Percentiles rank a stretch among this genome's conserved stretches.
Evolutionary conservation across 1,284 basidiomycete species (phyloP).

Genomic region (Papiliotrema laurentii): DNA sequence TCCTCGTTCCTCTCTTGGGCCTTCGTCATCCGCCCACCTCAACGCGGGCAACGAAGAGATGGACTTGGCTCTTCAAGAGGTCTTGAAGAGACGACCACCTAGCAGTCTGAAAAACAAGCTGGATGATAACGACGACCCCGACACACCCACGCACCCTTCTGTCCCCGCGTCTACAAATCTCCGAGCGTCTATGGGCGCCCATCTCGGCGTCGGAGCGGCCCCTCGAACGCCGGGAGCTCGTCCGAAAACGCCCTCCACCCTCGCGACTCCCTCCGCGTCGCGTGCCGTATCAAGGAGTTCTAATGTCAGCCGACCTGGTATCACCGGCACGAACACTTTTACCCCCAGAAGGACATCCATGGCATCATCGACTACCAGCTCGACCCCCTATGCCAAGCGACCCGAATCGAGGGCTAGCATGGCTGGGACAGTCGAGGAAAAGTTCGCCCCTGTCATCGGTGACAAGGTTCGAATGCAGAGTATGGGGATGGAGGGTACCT

Average conservation of each 20-base stretch:
- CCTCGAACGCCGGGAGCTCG: constrained; percentile 33
- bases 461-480: constrained; percentile 79
- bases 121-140: constrained; percentile 22
- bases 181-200: constrained; percentile 5
- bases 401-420: constrained; percentile 37
- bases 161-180: too few relatives aligned
- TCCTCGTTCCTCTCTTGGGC: constrained; percentile 40
- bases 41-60: constrained; percentile 20
- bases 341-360: constrained; percentile 36
- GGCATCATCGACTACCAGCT: constrained; percentile 28
- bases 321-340: constrained; percentile 25
- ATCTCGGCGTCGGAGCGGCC: too few relatives aligned
- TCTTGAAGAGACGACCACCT: constrained; percentile 27
- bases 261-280: constrained; percentile 24
- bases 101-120: constrained; percentile 13
- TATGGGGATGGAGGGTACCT: constrained; percentile 68
- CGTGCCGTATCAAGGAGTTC: constrained; percentile 27
- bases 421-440: constrained; percentile 12
- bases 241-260: constrained; percentile 24
- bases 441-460: constrained; percentile 53
- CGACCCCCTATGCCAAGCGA: constrained; percentile 30
- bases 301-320: constrained; percentile 23
- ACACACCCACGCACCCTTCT: constrained; percentile 24
- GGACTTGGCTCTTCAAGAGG: constrained; percentile 40
- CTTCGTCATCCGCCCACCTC: constrained; percentile 8